Base-by-base conservation (phyloP, 2,329 filamentous ascomycete species). In the Ophiostoma populinum region DNA sequence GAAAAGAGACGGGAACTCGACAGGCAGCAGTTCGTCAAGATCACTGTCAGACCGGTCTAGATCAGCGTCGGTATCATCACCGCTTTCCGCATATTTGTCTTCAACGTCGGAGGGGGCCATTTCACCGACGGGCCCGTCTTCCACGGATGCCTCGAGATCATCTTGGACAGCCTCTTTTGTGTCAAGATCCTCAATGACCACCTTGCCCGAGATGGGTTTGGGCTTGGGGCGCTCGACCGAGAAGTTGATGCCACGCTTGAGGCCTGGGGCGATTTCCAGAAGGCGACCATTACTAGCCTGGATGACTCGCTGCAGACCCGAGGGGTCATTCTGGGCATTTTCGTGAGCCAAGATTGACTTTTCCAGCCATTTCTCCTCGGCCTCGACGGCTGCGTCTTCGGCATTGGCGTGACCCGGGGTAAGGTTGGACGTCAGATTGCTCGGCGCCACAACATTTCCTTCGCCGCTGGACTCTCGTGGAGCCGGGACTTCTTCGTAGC, bases 401-500 rank as follows among this genome's bases (percentile, higher is more conserved):
- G 20, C 20, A 16, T 20, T 5, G 22, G 9, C n/a, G 6, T 16
- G 20, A 13, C 8, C 20, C 13, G 21, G 24, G 13, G 19, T 7
- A 6, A 80, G 61, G 21, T 6, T 21, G 4, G 30, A 13, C 13
- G 19, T 32, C 3, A 24, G 5, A 9, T 22, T 32, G 20, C 30
- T 24, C 7, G 21, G 26, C 94, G 63, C 5, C 85, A 93, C 0
- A 86, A 95, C 3, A 85, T 94, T 50, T 92, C 93, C 58, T 94
- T 98, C 32, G 85, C 87, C 12, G 81, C 94, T 12, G 80, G 82
- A 47, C 80, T 92, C 48, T 75, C 80, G 22, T 82, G 87, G 83
- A 7, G 95, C 75, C 1, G 90, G 94, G 34, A 95, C 81, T 53
- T 94, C 90, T 50, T 77, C 80, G 55, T 98, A 95, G 34, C 86